These are phyloP conservation scores for Tephrocybe sp. DNA, from an alignment of 768 basidiomycete species.

Conservation along the genomic window DNA sequence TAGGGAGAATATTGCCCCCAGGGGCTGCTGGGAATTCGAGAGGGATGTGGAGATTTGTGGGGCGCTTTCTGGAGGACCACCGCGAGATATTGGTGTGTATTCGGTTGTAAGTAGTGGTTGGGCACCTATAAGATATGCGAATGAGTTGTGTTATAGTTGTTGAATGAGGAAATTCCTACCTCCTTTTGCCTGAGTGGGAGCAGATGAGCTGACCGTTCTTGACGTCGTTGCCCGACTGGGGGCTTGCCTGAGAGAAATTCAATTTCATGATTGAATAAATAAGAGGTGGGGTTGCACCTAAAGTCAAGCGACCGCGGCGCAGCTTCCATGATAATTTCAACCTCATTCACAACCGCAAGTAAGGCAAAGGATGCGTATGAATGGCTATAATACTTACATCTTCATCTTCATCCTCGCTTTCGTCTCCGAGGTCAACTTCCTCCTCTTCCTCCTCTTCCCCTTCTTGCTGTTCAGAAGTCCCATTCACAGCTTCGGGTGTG, in stretches of 20 bases:
- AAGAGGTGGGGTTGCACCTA: constrained; percentile 40
- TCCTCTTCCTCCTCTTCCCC: constrained; percentile 26
- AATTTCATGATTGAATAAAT: neutral
- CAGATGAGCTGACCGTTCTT: constrained; percentile 28
- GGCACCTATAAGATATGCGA: constrained; percentile 26
- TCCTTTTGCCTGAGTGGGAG: constrained; percentile 32
- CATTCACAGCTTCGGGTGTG: constrained; percentile 29
- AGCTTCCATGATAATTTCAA: constrained; percentile 91
- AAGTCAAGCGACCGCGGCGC: constrained; percentile 71
- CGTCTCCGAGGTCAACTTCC: constrained; percentile 35
- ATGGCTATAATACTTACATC: constrained; percentile 24
- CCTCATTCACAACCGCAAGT: constrained; percentile 46
- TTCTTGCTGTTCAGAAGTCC: constrained; percentile 15
- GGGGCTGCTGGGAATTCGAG: constrained; percentile 13
- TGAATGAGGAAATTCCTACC: constrained; percentile 15
- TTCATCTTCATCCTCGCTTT: constrained; percentile 45
- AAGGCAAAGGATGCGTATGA: neutral
- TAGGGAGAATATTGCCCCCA: constrained; percentile 10
- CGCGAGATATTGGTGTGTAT: constrained; percentile 73
- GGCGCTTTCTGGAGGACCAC: constrained; percentile 31
- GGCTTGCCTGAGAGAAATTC: constrained; percentile 29
- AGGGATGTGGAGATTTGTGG: constrained; percentile 6
- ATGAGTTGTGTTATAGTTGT: neutral
- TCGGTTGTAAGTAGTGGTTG: constrained; percentile 74
- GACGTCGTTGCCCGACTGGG: constrained; percentile 27